Evolutionary conservation across 495 filamentous ascomycete genomes (phyloP), one percentile per base, ranked within the genome.

Genomic region (Xylaria flabelliformis): DNA sequence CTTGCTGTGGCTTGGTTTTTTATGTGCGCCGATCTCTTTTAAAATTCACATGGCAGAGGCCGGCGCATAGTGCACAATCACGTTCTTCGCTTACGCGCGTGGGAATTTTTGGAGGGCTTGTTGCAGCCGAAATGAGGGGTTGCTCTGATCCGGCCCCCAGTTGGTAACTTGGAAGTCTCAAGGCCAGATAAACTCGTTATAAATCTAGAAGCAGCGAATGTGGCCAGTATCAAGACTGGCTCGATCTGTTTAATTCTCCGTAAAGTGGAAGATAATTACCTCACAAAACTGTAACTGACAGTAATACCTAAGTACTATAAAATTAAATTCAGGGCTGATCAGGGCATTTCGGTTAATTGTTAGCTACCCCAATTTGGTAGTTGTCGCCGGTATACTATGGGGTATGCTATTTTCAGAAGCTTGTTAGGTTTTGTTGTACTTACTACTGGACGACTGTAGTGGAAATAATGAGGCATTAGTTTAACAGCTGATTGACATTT

Each of bases 271-370:
- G 58, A 61, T 21, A 21, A n/a, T n/a, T 39, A 19, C 34, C 39
- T 61, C 15, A 61, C 34, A 12, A 1, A 61, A 12, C n/a, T 15
- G 4, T 56, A 32, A 26, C 53, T 17, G 29, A 21, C 50, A 29
- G 56, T 21, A 34, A 39, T 34, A 26, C 64, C 26, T 13, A 29
- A 7, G 21, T 56, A 42, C 34, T 55, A 56, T 41, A 36, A 48
- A 12, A 67, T 67, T 67, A 67, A 41, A 67, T 32, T 36, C 65
- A 67, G 65, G 65, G 50, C 56, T 26, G 56, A 56, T 36, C 65
- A 67, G 65, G 65, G 50, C 56, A 67, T 67, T 67, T 67, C 65
- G 65, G 65, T 56, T 67, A 67, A 67, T 67, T 55, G 48, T 3
- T 29, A 41, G 13, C 50, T 41, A 42, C 44, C 65, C 50, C 65